phyloP scores from a whole-genome alignment of 371 early-diverging fungal species.

The Coemansia sp. region DNA sequence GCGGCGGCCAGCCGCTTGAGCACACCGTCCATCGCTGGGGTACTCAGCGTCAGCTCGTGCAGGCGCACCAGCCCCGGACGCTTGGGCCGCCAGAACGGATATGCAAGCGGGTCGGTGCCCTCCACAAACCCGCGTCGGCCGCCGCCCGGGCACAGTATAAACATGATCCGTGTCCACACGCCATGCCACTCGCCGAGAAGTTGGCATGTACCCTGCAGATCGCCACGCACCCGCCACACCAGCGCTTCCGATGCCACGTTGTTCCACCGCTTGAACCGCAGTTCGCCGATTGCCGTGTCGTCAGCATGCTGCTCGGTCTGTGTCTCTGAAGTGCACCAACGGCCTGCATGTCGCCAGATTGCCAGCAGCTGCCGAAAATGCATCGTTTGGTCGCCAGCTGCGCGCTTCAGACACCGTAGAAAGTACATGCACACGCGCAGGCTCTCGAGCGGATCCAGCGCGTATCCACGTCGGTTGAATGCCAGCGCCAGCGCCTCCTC shows the following conservation, averaged over 20 bases:
- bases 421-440: slow-evolving; percentile 37
- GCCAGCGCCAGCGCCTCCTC: slow-evolving; percentile 47
- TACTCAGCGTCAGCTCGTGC: slow-evolving; percentile 41
- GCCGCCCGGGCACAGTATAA: slow-evolving; percentile 27
- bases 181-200: slow-evolving; percentile 35
- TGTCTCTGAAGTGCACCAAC: slow-evolving; percentile 8
- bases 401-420: slow-evolving; percentile 11
- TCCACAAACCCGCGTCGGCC: slow-evolving; percentile 15
- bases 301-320: not conserved
- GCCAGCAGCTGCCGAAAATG: slow-evolving; percentile 5
- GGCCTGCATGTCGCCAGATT: slow-evolving; percentile 27
- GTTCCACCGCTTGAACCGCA: slow-evolving; percentile 46
- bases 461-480: slow-evolving; percentile 26
- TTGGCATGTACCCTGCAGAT: slow-evolving; percentile 19
- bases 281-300: slow-evolving; percentile 13
- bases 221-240: slow-evolving; percentile 1
- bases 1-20: slow-evolving; percentile 9
- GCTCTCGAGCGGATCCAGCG: slow-evolving; percentile 28
- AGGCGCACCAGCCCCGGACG: slow-evolving; percentile 25
- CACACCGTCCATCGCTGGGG: slow-evolving; percentile 14
- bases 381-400: not conserved
- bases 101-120: slow-evolving; percentile 13
- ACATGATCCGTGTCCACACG: slow-evolving; percentile 30
- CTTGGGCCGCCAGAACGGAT: slow-evolving; percentile 41
- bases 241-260: slow-evolving; percentile 37